Conservation (phyloP, 2,329 filamentous ascomycete genomes). For the Colletotrichum limetticola region DNA sequence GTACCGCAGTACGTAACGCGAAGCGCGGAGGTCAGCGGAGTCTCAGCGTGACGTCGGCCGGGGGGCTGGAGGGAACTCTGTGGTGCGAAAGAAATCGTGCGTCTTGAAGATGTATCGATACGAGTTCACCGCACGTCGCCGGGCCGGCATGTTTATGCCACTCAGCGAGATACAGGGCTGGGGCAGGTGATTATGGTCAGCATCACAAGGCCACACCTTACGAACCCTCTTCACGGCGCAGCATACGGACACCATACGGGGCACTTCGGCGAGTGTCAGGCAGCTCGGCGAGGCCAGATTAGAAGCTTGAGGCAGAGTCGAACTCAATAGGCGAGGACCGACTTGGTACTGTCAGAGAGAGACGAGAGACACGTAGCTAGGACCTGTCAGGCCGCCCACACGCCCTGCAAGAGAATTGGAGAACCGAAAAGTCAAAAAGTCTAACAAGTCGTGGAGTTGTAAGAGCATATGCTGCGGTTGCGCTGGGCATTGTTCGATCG, state of each 20-base stretch:
- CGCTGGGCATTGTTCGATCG: background rate
- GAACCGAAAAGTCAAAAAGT: background rate
- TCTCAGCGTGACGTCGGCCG: background rate
- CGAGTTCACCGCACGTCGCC: background rate
- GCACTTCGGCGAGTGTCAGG: constrained; percentile 87
- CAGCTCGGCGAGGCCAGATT: background rate
- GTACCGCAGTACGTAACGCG: background rate
- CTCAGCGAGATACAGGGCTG: background rate
- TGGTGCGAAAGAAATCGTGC: background rate
- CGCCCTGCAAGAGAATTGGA: background rate
- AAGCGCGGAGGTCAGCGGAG: constrained; percentile 9
- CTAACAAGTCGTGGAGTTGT: background rate
- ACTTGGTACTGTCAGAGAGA: background rate
- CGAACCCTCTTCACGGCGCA: constrained; percentile 43
- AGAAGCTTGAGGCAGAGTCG: background rate
- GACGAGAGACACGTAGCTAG: background rate
- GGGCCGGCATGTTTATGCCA: background rate
- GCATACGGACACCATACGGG: constrained; percentile 73
- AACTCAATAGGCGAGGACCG: background rate
- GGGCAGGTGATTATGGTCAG: background rate
- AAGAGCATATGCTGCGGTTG: background rate
- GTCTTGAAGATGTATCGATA: background rate
- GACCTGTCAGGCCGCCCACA: background rate
- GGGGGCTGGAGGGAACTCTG: background rate
- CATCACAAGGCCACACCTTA: background rate